Percentiles rank a stretch among this genome's conserved stretches.
Conservation (phyloP, 345 rosid genomes). For the Sisymbrium altissimum region DNA sequence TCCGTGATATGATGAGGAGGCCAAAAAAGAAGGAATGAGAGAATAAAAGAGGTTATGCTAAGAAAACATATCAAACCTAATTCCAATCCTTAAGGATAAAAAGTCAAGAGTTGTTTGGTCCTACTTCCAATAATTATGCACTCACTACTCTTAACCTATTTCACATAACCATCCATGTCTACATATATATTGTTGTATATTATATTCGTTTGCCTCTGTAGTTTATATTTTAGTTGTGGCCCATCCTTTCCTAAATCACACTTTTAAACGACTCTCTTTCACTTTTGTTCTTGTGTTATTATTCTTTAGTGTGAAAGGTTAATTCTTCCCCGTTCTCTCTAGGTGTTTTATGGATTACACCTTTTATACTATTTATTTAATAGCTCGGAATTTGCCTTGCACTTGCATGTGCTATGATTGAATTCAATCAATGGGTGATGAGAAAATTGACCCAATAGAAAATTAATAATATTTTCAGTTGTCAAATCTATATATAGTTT, state of each 20-base stretch:
- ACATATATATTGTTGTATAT: conserved; percentile 1
- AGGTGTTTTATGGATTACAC: conserved; percentile 34
- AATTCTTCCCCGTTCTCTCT: conserved; percentile 32
- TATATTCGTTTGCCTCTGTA: neutral
- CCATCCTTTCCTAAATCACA: conserved; percentile 25
- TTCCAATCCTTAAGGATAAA: conserved; percentile 30
- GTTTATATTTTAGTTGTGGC: neutral
- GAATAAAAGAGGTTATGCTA: conserved; percentile 9
- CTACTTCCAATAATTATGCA: conserved; percentile 37
- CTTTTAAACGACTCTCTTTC: conserved; percentile 33
- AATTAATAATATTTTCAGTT: neutral
- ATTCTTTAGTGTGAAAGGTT: conserved; percentile 12
- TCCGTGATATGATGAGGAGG: neutral
- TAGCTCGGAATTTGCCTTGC: neutral
- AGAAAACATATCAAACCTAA: conserved; percentile 28
- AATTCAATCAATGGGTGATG: conserved; percentile 10
- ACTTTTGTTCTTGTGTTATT: conserved; percentile 14
- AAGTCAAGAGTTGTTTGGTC: conserved; percentile 50
- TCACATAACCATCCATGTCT: conserved; percentile 23
- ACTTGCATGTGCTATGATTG: conserved; percentile 28
- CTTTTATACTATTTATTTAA: conserved; percentile 20
- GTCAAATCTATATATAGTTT: conserved; percentile 17
- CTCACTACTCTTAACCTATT: conserved; percentile 25
- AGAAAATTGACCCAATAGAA: conserved; percentile 7
- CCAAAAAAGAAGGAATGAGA: neutral